Percentiles rank a stretch among this genome's conserved stretches.
Evolutionary conservation across 1,139 yeast genomes (phyloP).

Genomic region (Hyphopichia buzzinii): DNA sequence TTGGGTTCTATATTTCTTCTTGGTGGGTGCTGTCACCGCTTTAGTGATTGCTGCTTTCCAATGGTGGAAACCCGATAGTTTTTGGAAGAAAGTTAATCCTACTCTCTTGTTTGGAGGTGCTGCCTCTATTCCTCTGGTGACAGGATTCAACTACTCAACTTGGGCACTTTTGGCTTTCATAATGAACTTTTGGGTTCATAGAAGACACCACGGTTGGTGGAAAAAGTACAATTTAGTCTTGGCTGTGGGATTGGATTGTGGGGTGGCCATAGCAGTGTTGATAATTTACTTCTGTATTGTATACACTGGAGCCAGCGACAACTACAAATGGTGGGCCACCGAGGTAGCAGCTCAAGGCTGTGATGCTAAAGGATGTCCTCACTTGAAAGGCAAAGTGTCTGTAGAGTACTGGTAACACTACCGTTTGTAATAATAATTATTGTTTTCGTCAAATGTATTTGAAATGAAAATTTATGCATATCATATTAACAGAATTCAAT

Average conservation of each 20-base stretch:
- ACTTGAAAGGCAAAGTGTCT: slow-evolving; percentile 6
- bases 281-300: slow-evolving; percentile 21
- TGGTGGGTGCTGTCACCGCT: slow-evolving; percentile 13
- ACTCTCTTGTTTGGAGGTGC: slow-evolving; percentile 18
- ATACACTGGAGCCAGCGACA: slow-evolving; percentile 15
- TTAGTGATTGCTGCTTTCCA: slow-evolving; percentile 9
- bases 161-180: slow-evolving; percentile 14
- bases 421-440: too few species aligned
- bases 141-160: slow-evolving; percentile 20
- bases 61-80: slow-evolving; percentile 13
- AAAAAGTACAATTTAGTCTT: slow-evolving; percentile 39
- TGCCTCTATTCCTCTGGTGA: slow-evolving; percentile 23
- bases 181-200: slow-evolving; percentile 15
- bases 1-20: slow-evolving; percentile 11
- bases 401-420: slow-evolving; percentile 5
- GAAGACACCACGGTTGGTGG: slow-evolving; percentile 41
- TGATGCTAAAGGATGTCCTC: slow-evolving; percentile 11
- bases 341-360: slow-evolving; percentile 8
- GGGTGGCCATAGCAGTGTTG: slow-evolving; percentile 21
- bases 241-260: slow-evolving; percentile 35
- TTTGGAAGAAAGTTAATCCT: slow-evolving; percentile 11
- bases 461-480: too few species aligned
- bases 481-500: too few species aligned
- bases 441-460: too few species aligned
- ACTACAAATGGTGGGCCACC: slow-evolving; percentile 12